Percentiles rank a stretch among this genome's conserved stretches.
Conservation (phyloP, 768 basidiomycete species). For the Melanogaster broomeanus region DNA sequence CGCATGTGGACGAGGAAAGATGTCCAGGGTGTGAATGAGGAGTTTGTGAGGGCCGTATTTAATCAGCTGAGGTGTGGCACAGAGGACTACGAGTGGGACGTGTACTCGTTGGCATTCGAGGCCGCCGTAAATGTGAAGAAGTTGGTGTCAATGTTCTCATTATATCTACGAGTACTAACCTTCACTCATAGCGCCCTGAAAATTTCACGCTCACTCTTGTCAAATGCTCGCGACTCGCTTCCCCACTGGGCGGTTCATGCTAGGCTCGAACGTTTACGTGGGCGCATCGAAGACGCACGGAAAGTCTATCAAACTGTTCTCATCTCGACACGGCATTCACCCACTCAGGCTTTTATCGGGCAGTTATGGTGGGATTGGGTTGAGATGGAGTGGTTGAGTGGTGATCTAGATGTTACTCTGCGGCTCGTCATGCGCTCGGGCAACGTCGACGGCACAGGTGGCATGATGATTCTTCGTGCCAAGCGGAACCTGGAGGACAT, state of each 20-base stretch:
- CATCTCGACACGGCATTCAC: slow-evolving; percentile 41
- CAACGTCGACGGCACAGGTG: slow-evolving; percentile 51
- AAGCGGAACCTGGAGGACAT: slow-evolving; percentile 64
- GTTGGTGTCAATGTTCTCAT: slow-evolving; percentile 32
- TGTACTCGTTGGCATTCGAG: slow-evolving; percentile 67
- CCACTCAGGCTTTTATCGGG: slow-evolving; percentile 38
- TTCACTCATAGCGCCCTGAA: slow-evolving; percentile 57
- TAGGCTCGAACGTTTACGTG: slow-evolving; percentile 67
- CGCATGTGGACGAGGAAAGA: slow-evolving; percentile 52
- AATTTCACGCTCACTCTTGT: slow-evolving; percentile 64
- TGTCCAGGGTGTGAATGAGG: slow-evolving; percentile 48
- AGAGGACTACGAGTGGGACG: slow-evolving; percentile 66
- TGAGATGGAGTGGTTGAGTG: slow-evolving; percentile 77
- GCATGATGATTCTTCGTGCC: slow-evolving; percentile 59
- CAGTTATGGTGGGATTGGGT: slow-evolving; percentile 83
- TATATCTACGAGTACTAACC: slow-evolving; percentile 9
- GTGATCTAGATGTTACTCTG: slow-evolving; percentile 49
- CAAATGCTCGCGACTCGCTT: slow-evolving; percentile 55
- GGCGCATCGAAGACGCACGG: slow-evolving; percentile 65
- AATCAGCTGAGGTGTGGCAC: slow-evolving; percentile 49
- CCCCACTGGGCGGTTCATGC: slow-evolving; percentile 77
- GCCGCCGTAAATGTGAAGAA: slow-evolving; percentile 56
- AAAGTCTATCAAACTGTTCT: slow-evolving; percentile 77
- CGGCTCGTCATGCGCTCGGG: slow-evolving; percentile 56
- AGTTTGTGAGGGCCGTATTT: slow-evolving; percentile 60